phyloP scores from a whole-genome alignment of 768 basidiomycete genomes.

The Leccinum rimulosum region DNA sequence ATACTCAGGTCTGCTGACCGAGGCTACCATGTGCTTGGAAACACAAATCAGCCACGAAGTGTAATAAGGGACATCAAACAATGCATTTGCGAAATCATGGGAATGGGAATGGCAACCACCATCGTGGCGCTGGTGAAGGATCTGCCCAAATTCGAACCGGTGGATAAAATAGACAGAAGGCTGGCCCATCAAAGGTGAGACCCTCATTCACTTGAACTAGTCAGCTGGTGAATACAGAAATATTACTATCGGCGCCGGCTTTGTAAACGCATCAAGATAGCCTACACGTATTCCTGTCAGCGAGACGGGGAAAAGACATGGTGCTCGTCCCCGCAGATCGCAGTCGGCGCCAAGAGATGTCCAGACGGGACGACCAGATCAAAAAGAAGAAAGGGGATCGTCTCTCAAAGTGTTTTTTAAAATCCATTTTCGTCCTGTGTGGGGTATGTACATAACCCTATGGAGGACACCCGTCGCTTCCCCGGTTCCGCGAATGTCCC shows the following conservation, averaged over 20 bases:
- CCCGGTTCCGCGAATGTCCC: too few relatives aligned
- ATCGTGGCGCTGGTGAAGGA: background rate
- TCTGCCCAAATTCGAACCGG: background rate
- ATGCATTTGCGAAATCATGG: background rate
- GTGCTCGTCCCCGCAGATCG: constrained; percentile 14
- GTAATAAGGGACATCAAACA: background rate
- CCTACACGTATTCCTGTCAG: too few relatives aligned
- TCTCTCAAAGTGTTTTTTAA: background rate
- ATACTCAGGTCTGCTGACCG: background rate
- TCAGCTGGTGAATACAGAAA: background rate
- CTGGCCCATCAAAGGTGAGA: background rate
- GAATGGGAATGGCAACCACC: background rate
- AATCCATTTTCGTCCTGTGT: too few relatives aligned
- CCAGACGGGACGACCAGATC: constrained; percentile 6
- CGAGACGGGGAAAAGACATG: background rate
- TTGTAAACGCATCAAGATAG: background rate
- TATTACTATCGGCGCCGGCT: background rate
- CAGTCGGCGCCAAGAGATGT: constrained; percentile 7
- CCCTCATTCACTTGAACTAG: background rate
- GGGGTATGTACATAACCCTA: too few relatives aligned
- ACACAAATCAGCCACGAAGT: background rate
- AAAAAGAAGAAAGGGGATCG: background rate
- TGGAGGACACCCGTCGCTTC: too few relatives aligned
- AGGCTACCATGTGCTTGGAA: background rate
- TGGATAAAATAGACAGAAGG: background rate